Percentiles rank a stretch among this genome's conserved stretches.
These are phyloP conservation scores for Mycena maculata DNA, from an alignment of 768 basidiomycete genomes.

Conservation along the genomic window DNA sequence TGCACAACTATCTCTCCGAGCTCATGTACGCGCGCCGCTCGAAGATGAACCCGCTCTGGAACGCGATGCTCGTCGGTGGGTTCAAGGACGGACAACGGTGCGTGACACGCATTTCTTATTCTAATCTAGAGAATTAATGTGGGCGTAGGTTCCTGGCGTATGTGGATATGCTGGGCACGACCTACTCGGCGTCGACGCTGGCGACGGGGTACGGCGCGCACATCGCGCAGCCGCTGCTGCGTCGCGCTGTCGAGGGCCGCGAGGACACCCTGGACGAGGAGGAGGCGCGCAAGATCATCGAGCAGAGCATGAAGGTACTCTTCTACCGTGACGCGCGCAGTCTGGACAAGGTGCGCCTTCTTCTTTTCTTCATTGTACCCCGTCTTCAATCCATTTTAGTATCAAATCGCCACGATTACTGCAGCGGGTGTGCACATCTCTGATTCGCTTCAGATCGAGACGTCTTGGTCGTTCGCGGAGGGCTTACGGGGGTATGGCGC, in stretches of 20 bases:
- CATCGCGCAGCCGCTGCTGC: constrained; percentile 92
- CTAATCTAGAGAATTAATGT: neutral
- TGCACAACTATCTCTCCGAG: constrained; percentile 92
- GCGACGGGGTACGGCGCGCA: constrained; percentile 96
- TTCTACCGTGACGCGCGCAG: constrained; percentile 97
- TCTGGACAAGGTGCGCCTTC: constrained; percentile 84
- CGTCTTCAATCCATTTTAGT: constrained; percentile 61
- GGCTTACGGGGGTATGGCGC: constrained; percentile 91
- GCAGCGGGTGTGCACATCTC: constrained; percentile 81
- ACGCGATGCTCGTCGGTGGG: constrained; percentile 92
- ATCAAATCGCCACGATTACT: constrained; percentile 93
- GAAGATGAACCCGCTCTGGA: constrained; percentile 96
- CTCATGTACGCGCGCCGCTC: constrained; percentile 91
- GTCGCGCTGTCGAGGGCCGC: constrained; percentile 88
- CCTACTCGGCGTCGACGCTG: constrained; percentile 91
- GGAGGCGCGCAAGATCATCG: constrained; percentile 81
- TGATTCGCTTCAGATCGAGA: constrained; percentile 79
- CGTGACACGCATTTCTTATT: constrained; percentile 32
- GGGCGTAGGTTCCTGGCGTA: constrained; percentile 86
- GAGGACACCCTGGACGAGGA: constrained; percentile 81
- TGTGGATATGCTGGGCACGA: constrained; percentile 96
- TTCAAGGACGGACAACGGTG: constrained; percentile 87
- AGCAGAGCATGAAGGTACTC: constrained; percentile 90
- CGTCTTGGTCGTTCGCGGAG: constrained; percentile 94
- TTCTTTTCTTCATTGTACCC: neutral